These are phyloP conservation scores for Mycogone perniciosa DNA, from an alignment of 2,329 filamentous ascomycete species.

Conservation along the genomic window DNA sequence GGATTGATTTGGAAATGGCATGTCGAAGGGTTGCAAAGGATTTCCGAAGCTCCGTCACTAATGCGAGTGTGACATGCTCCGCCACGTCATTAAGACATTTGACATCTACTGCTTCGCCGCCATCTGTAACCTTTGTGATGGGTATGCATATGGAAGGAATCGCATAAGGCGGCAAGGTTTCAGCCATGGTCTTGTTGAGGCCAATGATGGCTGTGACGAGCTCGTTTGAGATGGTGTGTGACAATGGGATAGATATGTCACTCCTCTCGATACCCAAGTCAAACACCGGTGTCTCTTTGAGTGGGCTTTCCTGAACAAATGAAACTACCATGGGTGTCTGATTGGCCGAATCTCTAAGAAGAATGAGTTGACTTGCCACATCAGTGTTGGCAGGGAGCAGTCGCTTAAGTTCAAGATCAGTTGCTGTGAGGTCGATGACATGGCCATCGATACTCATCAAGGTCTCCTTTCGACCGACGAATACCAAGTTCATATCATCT, in stretches of 20 bases:
- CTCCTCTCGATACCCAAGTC: too few species aligned
- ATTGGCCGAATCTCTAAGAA: slow-evolving; percentile 27
- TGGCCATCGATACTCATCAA: neutral
- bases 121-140: too few species aligned
- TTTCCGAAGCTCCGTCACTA: too few species aligned
- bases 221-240: slow-evolving; percentile 14
- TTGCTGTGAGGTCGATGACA: neutral
- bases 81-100: too few species aligned
- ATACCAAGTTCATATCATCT: neutral
- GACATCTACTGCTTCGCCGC: too few species aligned
- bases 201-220: too few species aligned
- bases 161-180: too few species aligned
- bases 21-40: neutral
- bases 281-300: slow-evolving; percentile 18
- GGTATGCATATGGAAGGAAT: too few species aligned
- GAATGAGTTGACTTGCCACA: slow-evolving; percentile 32
- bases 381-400: too few species aligned
- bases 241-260: slow-evolving; percentile 25
- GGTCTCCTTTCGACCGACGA: neutral
- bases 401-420: too few species aligned
- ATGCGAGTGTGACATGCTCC: too few species aligned
- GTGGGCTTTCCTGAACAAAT: slow-evolving; percentile 37
- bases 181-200: too few species aligned
- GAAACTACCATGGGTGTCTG: slow-evolving; percentile 22
- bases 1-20: slow-evolving; percentile 16